Conservation (phyloP, 257 asterid genomes). For the Phtheirospermum japonicum region DNA sequence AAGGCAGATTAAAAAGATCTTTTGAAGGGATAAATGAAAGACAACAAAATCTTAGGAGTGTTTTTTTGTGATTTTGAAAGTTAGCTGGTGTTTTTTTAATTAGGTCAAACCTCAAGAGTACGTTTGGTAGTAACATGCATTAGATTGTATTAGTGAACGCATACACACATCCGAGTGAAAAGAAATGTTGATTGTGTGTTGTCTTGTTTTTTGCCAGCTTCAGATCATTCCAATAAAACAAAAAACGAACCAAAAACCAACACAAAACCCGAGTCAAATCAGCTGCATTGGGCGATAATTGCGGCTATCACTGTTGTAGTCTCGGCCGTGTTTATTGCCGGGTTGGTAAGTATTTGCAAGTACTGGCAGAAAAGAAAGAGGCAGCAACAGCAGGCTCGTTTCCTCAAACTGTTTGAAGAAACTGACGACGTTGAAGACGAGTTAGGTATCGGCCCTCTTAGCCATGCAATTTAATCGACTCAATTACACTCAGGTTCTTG, state of each 20-base stretch:
- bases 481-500: background rate
- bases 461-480: constrained; percentile 32
- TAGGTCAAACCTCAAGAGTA: background rate
- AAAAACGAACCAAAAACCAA: constrained; percentile 10
- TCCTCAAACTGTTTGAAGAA: constrained; percentile 64
- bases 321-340: constrained; percentile 35
- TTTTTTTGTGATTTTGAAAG: no score
- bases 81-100: no score
- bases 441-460: constrained; percentile 59
- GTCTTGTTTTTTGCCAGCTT: constrained; percentile 29
- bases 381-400: constrained; percentile 78
- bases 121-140: background rate
- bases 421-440: constrained; percentile 65
- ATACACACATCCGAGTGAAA: background rate
- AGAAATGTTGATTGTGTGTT: constrained; percentile 13
- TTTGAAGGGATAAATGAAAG: no score
- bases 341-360: constrained; percentile 43
- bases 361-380: constrained; percentile 62
- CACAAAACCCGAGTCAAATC: constrained; percentile 26
- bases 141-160: no score
- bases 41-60: no score
- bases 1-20: no score
- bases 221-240: constrained; percentile 32
- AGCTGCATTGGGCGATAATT: constrained; percentile 48
- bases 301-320: constrained; percentile 30